Conservation (phyloP, 305 asterid genomes). For the Fraxinus baroniana region DNA sequence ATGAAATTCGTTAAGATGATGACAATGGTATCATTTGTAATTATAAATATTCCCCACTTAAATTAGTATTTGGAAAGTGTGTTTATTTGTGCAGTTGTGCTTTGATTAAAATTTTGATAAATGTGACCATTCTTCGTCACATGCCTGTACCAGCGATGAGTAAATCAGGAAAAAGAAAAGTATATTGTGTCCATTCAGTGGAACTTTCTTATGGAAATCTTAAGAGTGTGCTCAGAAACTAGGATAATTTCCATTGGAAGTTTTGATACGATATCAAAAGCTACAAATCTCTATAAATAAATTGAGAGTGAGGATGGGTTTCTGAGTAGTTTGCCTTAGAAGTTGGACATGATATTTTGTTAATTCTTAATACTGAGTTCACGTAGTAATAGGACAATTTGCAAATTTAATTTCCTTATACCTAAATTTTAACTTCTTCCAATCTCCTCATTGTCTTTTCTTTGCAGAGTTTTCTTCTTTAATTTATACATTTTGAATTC, state of each 20-base stretch:
- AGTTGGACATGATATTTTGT: background rate
- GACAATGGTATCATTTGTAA: background rate
- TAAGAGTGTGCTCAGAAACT: background rate
- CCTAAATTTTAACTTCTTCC: background rate
- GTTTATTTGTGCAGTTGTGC: background rate
- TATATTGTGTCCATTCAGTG: background rate
- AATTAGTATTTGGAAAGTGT: background rate
- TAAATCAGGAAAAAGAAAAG: background rate
- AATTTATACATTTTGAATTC: constrained; percentile 15
- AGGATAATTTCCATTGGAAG: background rate
- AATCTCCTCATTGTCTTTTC: background rate
- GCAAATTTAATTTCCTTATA: background rate
- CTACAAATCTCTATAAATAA: background rate
- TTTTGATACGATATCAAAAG: background rate
- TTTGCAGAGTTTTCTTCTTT: background rate
- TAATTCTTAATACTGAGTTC: background rate
- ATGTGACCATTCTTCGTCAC: background rate
- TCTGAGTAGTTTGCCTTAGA: background rate
- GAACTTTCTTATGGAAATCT: background rate
- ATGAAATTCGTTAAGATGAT: background rate
- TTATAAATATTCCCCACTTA: background rate
- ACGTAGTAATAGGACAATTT: background rate
- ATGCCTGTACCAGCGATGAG: background rate
- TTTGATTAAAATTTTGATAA: background rate
- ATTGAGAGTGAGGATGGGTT: background rate